These are phyloP conservation scores for Candida ulmi DNA, from an alignment of 805 yeast genomes.

Conservation along the genomic window DNA sequence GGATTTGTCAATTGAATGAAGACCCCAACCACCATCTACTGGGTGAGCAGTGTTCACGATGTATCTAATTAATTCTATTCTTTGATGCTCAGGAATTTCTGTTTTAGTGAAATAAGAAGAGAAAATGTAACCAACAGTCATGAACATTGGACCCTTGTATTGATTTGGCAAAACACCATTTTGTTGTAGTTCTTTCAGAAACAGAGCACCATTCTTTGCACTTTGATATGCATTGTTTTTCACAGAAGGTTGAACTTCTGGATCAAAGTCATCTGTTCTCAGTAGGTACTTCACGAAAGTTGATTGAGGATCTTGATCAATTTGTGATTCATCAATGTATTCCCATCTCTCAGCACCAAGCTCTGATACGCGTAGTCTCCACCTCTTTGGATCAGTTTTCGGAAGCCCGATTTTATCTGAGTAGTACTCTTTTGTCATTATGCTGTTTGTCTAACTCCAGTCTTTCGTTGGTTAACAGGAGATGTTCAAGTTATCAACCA, in stretches of 20 bases:
- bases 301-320: constrained; percentile 42
- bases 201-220: constrained; percentile 68
- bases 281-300: constrained; percentile 52
- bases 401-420: constrained; percentile 70
- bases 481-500: too few species aligned
- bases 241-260: constrained; percentile 29
- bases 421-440: constrained; percentile 28
- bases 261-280: constrained; percentile 31
- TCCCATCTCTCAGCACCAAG: constrained; percentile 84
- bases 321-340: constrained; percentile 40
- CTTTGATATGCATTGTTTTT: constrained; percentile 47
- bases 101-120: constrained; percentile 65
- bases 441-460: too few species aligned
- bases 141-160: constrained; percentile 97
- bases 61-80: constrained; percentile 73
- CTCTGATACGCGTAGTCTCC: constrained; percentile 70
- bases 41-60: constrained; percentile 92
- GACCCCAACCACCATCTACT: constrained; percentile 99
- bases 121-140: constrained; percentile 84
- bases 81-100: constrained; percentile 60
- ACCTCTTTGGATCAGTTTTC: constrained; percentile 59
- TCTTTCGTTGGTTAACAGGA: too few species aligned
- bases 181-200: constrained; percentile 59
- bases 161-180: constrained; percentile 90
- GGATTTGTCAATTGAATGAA: constrained; percentile 86